These are phyloP conservation scores for Arthrobotrys megalospora DNA, from an alignment of 2,329 filamentous ascomycete species.

Conservation along the genomic window DNA sequence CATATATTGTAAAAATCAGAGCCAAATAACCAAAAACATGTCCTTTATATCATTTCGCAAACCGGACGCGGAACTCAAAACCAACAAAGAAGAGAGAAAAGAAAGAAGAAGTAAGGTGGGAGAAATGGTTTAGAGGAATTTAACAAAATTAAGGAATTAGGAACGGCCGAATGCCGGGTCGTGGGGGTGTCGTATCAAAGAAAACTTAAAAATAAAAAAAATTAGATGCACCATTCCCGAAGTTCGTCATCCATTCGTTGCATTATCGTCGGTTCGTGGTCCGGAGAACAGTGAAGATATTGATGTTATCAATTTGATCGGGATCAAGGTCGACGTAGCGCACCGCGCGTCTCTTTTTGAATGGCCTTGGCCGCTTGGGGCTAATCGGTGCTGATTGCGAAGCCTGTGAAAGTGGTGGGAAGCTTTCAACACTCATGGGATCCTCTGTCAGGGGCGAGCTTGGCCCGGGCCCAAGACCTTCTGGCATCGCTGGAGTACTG, in stretches of 20 bases:
- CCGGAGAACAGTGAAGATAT: slow-evolving; percentile 60
- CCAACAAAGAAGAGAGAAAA: neutral
- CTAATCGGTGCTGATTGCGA: slow-evolving; percentile 31
- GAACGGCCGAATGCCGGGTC: slow-evolving; percentile 18
- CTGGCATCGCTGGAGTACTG: slow-evolving; percentile 46
- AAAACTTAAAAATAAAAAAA: slow-evolving; percentile 53
- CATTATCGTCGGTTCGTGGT: slow-evolving; percentile 56
- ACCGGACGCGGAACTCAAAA: slow-evolving; percentile 4
- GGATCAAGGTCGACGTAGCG: slow-evolving; percentile 60
- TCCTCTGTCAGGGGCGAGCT: slow-evolving; percentile 56
- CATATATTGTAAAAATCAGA: slow-evolving; percentile 9
- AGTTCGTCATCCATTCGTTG: neutral
- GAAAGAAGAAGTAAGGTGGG: too few species aligned
- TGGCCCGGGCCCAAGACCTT: slow-evolving; percentile 53
- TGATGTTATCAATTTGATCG: slow-evolving; percentile 61
- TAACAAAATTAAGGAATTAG: slow-evolving; percentile 18
- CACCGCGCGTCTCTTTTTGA: slow-evolving; percentile 58
- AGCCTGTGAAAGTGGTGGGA: slow-evolving; percentile 47
- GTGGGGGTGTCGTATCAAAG: slow-evolving; percentile 9
- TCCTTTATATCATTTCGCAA: slow-evolving; percentile 1
- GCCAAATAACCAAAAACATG: slow-evolving; percentile 8
- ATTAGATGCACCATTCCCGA: slow-evolving; percentile 38
- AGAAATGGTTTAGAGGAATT: slow-evolving; percentile 11
- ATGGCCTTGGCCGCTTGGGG: slow-evolving; percentile 39
- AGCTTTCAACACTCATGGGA: slow-evolving; percentile 52